Percentiles rank a stretch among this genome's conserved stretches.
These are phyloP conservation scores for Posidonia oceanica DNA, from an alignment of 116 monocot genomes.

Conservation along the genomic window DNA sequence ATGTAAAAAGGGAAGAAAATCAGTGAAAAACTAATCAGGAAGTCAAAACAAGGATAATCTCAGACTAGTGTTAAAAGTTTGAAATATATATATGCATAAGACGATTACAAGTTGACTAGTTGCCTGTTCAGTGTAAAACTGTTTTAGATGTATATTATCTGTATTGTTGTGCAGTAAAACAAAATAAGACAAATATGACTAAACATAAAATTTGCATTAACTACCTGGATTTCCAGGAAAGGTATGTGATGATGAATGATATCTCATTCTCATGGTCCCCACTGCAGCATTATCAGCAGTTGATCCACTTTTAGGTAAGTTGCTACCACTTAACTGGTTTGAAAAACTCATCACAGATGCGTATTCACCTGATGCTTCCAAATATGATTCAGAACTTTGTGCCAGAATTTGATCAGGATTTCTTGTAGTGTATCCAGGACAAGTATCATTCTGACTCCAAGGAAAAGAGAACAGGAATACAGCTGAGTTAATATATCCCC, in stretches of 20 bases:
- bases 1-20: no score
- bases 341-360: neutral
- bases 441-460: neutral
- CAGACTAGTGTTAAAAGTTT: no score
- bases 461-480: neutral
- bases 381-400: slow-evolving; percentile 7
- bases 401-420: slow-evolving; percentile 8
- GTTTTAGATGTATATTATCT: no score
- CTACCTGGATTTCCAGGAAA: slow-evolving; percentile 15
- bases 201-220: no score
- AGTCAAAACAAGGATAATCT: no score
- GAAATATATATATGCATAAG: no score
- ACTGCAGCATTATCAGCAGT: neutral
- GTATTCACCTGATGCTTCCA: slow-evolving; percentile 1
- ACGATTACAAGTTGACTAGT: no score
- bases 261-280: slow-evolving; percentile 5
- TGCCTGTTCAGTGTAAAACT: no score
- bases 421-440: neutral
- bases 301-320: neutral
- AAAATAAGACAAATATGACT: no score
- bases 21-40: no score
- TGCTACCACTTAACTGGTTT: neutral
- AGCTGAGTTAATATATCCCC: no score
- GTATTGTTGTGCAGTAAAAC: no score
- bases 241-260: neutral